Percentiles rank a stretch among this genome's conserved stretches.
These are phyloP conservation scores for Rhodotorula sp. DNA, from an alignment of 1,284 basidiomycete genomes.

Conservation along the genomic window DNA sequence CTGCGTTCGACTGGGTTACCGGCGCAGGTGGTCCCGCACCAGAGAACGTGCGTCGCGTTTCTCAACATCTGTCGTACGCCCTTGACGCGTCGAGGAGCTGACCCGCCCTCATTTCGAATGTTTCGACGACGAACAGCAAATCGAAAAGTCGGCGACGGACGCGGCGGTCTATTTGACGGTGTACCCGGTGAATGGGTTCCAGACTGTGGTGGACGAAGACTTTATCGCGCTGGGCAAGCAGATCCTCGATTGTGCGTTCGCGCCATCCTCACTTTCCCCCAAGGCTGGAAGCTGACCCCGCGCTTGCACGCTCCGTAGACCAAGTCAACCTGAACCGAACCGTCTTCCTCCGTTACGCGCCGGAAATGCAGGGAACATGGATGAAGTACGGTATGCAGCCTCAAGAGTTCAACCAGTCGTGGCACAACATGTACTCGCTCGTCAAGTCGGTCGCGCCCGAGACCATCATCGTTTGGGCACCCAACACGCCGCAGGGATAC, in stretches of 20 bases:
- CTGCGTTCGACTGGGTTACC: conserved; percentile 43
- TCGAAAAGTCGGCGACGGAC: conserved; percentile 43
- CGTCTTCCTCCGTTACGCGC: conserved; percentile 47
- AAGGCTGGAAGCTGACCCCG: background rate
- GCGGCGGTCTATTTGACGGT: conserved; percentile 48
- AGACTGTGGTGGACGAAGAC: conserved; percentile 41
- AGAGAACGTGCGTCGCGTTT: conserved; percentile 28
- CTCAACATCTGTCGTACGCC: too few relatives aligned
- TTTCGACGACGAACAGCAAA: conserved; percentile 22
- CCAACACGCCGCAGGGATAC: conserved; percentile 47
- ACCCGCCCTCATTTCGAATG: background rate
- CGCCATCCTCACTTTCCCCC: background rate
- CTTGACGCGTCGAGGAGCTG: background rate
- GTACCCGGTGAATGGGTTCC: conserved; percentile 42
- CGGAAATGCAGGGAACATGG: conserved; percentile 48
- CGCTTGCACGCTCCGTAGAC: conserved; percentile 8
- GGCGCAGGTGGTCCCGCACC: conserved; percentile 46
- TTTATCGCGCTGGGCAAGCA: conserved; percentile 44
- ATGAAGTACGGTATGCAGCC: conserved; percentile 46
- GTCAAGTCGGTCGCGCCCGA: conserved; percentile 44
- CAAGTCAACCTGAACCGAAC: conserved; percentile 42
- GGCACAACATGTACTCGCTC: conserved; percentile 42
- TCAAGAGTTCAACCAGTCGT: conserved; percentile 40
- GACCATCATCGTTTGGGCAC: conserved; percentile 48
- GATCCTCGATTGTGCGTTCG: conserved; percentile 37